Percentiles rank a stretch among this genome's conserved stretches.
phyloP scores from a whole-genome alignment of 257 asterid genomes.

The Verbascum thapsus region DNA sequence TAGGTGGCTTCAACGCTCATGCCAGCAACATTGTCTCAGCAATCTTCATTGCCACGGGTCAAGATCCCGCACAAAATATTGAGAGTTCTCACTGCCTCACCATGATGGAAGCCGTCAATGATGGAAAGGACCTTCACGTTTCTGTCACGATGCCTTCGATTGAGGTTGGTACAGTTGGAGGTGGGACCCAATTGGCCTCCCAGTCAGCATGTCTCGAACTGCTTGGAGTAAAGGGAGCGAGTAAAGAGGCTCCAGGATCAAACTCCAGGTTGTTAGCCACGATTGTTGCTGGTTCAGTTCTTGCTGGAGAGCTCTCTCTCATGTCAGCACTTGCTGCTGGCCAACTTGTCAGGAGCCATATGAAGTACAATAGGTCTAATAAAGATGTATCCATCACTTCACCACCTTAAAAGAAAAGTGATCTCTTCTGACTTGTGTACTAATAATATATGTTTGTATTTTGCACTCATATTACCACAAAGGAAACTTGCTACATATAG shows the following conservation, averaged over 20 bases:
- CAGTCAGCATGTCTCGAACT: slow-evolving; percentile 55
- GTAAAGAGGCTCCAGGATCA: slow-evolving; percentile 45
- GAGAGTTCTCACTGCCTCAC: slow-evolving; percentile 53
- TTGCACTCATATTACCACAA: not conserved
- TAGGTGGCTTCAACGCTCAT: slow-evolving; percentile 52
- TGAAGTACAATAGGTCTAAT: slow-evolving; percentile 49
- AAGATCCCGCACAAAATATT: slow-evolving; percentile 49
- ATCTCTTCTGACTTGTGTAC: not conserved
- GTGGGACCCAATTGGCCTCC: slow-evolving; percentile 51
- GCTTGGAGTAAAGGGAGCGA: slow-evolving; percentile 54
- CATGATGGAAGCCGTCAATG: slow-evolving; percentile 48
- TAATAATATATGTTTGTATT: not conserved
- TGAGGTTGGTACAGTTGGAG: slow-evolving; percentile 52
- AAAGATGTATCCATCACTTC: slow-evolving; percentile 34
- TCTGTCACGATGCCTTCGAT: slow-evolving; percentile 52
- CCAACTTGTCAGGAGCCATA: slow-evolving; percentile 45
- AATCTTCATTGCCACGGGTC: slow-evolving; percentile 44
- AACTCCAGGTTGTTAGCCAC: slow-evolving; percentile 44
- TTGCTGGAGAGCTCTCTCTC: slow-evolving; percentile 52
- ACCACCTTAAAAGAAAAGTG: slow-evolving; percentile 10
- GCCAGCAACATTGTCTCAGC: slow-evolving; percentile 51
- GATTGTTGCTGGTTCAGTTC: slow-evolving; percentile 46
- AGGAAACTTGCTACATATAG: not conserved
- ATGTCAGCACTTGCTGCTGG: slow-evolving; percentile 50
- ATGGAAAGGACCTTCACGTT: slow-evolving; percentile 47